These are phyloP conservation scores for Naganishia kalamii DNA, from an alignment of 768 basidiomycete genomes.

Conservation along the genomic window DNA sequence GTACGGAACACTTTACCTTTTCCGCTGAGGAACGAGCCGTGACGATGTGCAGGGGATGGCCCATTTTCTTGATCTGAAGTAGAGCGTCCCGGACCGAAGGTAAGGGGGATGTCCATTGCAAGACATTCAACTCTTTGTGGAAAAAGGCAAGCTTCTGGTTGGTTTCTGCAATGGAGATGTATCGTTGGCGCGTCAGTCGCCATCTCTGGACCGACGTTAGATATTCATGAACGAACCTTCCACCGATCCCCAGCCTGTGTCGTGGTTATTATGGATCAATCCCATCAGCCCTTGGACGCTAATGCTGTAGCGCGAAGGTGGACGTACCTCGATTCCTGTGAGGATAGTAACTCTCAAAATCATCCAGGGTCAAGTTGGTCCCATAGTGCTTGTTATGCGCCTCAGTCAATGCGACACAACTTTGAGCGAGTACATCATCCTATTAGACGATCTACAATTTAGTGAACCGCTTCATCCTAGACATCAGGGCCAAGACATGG, in stretches of 20 bases:
- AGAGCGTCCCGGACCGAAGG: background rate
- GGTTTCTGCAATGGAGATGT: background rate
- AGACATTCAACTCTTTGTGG: conserved; percentile 14
- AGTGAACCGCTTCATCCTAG: too few relatives aligned
- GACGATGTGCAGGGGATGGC: conserved; percentile 39
- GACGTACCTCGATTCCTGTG: conserved; percentile 13
- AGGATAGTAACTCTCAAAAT: conserved; percentile 16
- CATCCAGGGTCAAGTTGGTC: conserved; percentile 12
- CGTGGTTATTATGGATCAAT: background rate
- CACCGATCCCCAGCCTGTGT: conserved; percentile 16
- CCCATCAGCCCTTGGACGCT: background rate
- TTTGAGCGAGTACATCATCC: conserved; percentile 20
- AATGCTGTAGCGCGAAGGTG: background rate
- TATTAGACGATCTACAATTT: background rate
- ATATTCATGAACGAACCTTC: background rate
- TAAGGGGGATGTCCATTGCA: conserved; percentile 7
- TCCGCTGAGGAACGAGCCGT: conserved; percentile 27
- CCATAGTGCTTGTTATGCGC: conserved; percentile 18
- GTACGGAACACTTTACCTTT: background rate
- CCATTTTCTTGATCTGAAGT: background rate
- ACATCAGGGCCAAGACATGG: too few relatives aligned
- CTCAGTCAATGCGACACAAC: background rate
- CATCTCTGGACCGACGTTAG: too few relatives aligned
- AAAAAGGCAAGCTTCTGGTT: conserved; percentile 6
- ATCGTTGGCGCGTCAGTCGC: background rate